A percentile compares a stretch with the other conserved stretches of the same genome.
Evolutionary conservation across 805 yeast species (phyloP).

Genomic region (Scheffersomyces coipomensis): DNA sequence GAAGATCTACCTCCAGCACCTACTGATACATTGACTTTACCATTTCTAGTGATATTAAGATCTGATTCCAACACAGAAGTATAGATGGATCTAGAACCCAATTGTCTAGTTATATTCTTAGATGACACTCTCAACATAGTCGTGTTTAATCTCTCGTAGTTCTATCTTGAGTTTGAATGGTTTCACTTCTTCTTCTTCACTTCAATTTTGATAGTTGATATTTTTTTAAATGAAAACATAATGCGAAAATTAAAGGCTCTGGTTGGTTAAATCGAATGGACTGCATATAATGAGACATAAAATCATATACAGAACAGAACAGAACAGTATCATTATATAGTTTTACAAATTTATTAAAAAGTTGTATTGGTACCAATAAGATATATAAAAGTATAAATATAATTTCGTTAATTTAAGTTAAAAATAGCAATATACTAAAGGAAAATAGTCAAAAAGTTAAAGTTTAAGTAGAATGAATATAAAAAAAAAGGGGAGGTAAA

Average conservation of each 20-base stretch:
- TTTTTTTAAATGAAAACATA: background rate
- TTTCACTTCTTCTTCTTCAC: background rate
- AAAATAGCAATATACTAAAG: too few species aligned
- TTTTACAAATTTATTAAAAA: too few species aligned
- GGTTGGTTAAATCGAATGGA: conserved; percentile 25
- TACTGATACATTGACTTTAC: conserved; percentile 67
- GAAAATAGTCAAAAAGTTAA: too few species aligned
- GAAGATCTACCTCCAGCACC: conserved; percentile 85
- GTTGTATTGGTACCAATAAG: too few species aligned
- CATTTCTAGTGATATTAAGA: conserved; percentile 68
- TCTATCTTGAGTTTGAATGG: conserved; percentile 1
- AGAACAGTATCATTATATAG: too few species aligned
- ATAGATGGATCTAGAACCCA: conserved; percentile 30
- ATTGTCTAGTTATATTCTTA: conserved; percentile 12
- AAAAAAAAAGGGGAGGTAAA: background rate
- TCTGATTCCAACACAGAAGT: conserved; percentile 51
- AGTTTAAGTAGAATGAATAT: too few species aligned
- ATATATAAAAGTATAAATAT: too few species aligned
- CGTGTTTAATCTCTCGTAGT: too few species aligned
- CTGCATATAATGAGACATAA: conserved; percentile 1
- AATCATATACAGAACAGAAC: too few species aligned
- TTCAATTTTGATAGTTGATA: too few species aligned
- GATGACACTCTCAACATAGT: conserved; percentile 25
- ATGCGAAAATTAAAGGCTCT: conserved; percentile 15
- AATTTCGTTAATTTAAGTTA: too few species aligned